Percentiles rank a stretch among this genome's conserved stretches.
Conservation (phyloP, 1,284 basidiomycete genomes). For the Sporisorium iseilematis-ciliati region DNA sequence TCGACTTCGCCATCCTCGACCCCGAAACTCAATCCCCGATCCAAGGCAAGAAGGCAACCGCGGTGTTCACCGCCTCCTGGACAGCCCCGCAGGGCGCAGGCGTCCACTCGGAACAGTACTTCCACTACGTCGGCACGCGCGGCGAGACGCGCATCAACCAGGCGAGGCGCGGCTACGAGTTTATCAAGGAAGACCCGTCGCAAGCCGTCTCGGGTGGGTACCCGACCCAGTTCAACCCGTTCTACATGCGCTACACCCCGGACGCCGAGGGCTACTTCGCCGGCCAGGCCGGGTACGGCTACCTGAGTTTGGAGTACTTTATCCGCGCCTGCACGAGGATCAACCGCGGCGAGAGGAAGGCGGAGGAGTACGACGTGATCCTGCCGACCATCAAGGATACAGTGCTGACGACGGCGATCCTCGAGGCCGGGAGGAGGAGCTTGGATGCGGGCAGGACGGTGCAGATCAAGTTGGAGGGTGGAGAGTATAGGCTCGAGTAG, state of each 20-base stretch:
- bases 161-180: slow-evolving; percentile 89
- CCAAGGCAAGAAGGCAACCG: slow-evolving; percentile 75
- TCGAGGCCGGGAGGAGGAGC: slow-evolving; percentile 88
- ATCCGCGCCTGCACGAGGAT: slow-evolving; percentile 75
- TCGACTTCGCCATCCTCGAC: slow-evolving; percentile 84
- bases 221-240: slow-evolving; percentile 78
- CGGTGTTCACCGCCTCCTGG: slow-evolving; percentile 83
- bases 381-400: slow-evolving; percentile 91
- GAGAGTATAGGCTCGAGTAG: slow-evolving; percentile 79
- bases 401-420: slow-evolving; percentile 88
- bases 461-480: slow-evolving; percentile 77
- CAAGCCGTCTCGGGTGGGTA: slow-evolving; percentile 75
- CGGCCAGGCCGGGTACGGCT: slow-evolving; percentile 88
- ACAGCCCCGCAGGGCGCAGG: slow-evolving; percentile 72
- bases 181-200: slow-evolving; percentile 83
- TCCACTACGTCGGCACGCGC: slow-evolving; percentile 74
- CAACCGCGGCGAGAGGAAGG: slow-evolving; percentile 77
- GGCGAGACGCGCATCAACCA: slow-evolving; percentile 92
- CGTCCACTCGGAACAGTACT: slow-evolving; percentile 86
- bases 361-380: slow-evolving; percentile 80
- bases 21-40: slow-evolving; percentile 75
- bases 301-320: slow-evolving; percentile 92
- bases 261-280: slow-evolving; percentile 91
- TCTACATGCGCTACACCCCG: slow-evolving; percentile 95
- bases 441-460: slow-evolving; percentile 87